Conservation (phyloP, 2,329 filamentous ascomycete species). For the Pyrenochaeta sp. region DNA sequence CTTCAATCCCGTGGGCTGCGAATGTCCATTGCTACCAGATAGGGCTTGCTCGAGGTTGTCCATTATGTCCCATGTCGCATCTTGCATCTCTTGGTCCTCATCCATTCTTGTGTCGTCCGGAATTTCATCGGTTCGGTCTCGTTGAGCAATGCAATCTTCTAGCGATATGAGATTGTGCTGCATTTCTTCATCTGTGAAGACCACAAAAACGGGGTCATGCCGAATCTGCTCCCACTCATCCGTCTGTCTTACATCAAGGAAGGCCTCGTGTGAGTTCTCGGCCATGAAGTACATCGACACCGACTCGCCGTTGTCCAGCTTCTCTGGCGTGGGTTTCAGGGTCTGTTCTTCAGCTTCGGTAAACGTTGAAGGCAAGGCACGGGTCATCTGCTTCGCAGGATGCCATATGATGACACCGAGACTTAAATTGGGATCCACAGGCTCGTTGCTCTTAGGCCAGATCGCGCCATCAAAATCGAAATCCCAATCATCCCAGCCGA, state of each 20-base stretch:
- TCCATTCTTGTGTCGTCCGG: constrained; percentile 29
- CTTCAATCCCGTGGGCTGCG: constrained; percentile 9
- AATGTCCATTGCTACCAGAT: constrained; percentile 26
- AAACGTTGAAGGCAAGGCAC: constrained; percentile 54
- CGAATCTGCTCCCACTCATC: constrained; percentile 60
- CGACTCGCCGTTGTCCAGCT: constrained; percentile 53
- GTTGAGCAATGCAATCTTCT: constrained; percentile 53
- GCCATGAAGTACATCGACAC: constrained; percentile 60
- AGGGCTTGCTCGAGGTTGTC: constrained; percentile 52
- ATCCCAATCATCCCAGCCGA: constrained; percentile 53
- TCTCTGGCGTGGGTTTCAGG: constrained; percentile 48
- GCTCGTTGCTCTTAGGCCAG: constrained; percentile 55
- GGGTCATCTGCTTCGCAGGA: constrained; percentile 53
- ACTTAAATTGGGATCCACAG: constrained; percentile 55
- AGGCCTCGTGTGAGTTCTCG: constrained; percentile 54
- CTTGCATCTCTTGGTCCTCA: constrained; percentile 46
- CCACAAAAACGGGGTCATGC: constrained; percentile 59
- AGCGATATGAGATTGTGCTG: constrained; percentile 51
- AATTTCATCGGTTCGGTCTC: constrained; percentile 48
- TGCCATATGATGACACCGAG: constrained; percentile 58
- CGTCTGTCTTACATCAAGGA: constrained; percentile 58
- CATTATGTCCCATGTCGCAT: constrained; percentile 50
- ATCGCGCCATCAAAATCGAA: constrained; percentile 56
- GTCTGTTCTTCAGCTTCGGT: constrained; percentile 55
- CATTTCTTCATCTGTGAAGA: constrained; percentile 53